Conservation (phyloP, 2,329 filamentous ascomycete species). For the Epicoccum nigrum region DNA sequence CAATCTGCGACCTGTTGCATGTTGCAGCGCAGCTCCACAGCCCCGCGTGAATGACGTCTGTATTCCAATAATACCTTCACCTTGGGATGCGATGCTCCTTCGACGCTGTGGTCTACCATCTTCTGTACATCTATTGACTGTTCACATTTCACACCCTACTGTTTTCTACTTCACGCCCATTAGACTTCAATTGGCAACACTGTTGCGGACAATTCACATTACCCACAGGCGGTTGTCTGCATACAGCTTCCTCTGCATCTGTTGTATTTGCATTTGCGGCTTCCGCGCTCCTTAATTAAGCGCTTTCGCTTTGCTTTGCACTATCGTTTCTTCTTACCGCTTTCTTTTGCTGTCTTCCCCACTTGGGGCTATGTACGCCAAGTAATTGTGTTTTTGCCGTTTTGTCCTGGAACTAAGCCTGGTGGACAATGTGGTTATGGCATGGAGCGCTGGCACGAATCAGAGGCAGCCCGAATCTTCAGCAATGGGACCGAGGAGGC, state of each 20-base stretch:
- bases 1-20: slow-evolving; percentile 20
- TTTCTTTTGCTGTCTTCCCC: slow-evolving; percentile 20
- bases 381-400: slow-evolving; percentile 24
- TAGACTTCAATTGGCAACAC: slow-evolving; percentile 19
- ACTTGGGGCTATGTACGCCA: slow-evolving; percentile 20
- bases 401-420: slow-evolving; percentile 15
- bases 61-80: slow-evolving; percentile 20
- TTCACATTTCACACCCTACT: slow-evolving; percentile 22
- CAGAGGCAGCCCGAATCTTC: slow-evolving; percentile 19
- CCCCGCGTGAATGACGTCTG: slow-evolving; percentile 9
- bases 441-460: slow-evolving; percentile 16
- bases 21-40: slow-evolving; percentile 16
- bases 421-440: slow-evolving; percentile 20
- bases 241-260: slow-evolving; percentile 18
- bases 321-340: slow-evolving; percentile 24
- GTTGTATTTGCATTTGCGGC: slow-evolving; percentile 17
- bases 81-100: slow-evolving; percentile 7
- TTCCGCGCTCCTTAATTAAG: slow-evolving; percentile 4
- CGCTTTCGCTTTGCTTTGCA: slow-evolving; percentile 12
- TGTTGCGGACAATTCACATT: slow-evolving; percentile 14
- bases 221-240: slow-evolving; percentile 19
- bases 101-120: slow-evolving; percentile 17
- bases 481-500: slow-evolving; percentile 29
- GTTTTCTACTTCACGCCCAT: slow-evolving; percentile 18
- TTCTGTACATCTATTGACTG: slow-evolving; percentile 39